Evolutionary conservation across 108 stramenopile species (phyloP), one percentile per base, ranked within the genome.

Genomic region (Pinguiococcus pyrenoidosus): DNA sequence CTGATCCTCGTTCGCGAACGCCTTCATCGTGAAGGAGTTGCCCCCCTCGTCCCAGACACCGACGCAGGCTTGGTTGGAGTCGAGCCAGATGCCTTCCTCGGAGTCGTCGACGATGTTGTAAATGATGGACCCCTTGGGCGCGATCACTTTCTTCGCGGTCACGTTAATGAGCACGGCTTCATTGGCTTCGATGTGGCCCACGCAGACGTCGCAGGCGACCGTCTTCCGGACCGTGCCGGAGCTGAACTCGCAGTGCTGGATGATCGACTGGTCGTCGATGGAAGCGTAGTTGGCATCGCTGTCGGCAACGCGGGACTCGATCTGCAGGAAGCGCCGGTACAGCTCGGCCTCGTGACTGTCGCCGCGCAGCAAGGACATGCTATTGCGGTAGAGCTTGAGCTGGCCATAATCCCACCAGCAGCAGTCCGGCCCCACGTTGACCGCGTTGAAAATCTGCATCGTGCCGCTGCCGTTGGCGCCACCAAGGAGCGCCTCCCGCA

Each of bases 391-490:
- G 18, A 96, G 76, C 61, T 86, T 82, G 36, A 96, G 73, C 57
- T 81, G 87, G 14, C 94, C 94, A 56, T 96, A 96, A 67, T 96
- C 94, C 94, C 91, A 93, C n/a, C n/a, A n/a, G n/a, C n/a, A n/a
- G n/a, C n/a, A n/a, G n/a, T n/a, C 76, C 38, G 66, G 79, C 24
- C 94, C 94, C 28, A 96, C 90, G 66, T 96, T 81, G 21, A 96
- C 91, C 1, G 94, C 85, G 7, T 91, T 91, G 74, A 96, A 90
- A 29, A 96, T 57, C 36, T 87, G n/a, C n/a, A n/a, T 90, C 57
- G 85, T 54, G 21, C 57, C 17, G 18, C 44, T 39, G 9, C 33
- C 54, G 4, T 53, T 56, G 5, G 45, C 23, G 12, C 8, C 27
- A 1, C 20, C 39, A 7, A 73, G 56, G 54, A 93, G 86, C 13